Base-by-base conservation (phyloP, 768 basidiomycete genomes). In the Lactarius trivialis region DNA sequence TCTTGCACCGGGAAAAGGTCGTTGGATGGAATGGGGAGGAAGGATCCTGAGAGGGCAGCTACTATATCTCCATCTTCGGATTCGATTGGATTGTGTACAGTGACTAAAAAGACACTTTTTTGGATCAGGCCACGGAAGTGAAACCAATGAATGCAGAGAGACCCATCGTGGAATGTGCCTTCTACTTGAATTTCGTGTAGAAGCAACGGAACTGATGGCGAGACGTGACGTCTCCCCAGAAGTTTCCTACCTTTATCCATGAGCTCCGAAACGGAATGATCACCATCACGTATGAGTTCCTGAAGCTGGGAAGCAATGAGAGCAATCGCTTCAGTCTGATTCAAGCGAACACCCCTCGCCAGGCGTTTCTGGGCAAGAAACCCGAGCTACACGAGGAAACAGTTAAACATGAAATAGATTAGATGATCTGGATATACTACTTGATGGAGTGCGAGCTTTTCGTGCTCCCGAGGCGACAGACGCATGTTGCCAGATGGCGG, bases 71-170 rank as follows among this genome's bases (percentile, higher is more conserved):
- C 93, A 43, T 81, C 74, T 61, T 92, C 85, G 0, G 92, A 86
- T 71, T 88, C 92, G 65, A 99, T 87, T 21, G 97, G 96, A 68
- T 96, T 89, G 70, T 98, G 95, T 1, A 98, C 92, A 0, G 96
- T 96, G 39, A 98, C 95, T n/a, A 99, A 82, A 76, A 98, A 99
- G 0, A 93, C 89, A 0, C 87, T 90, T 64, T 7, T 34, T 4
- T 17, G 45, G n/a, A 58, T 63, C 70, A 68, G 58, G 33, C 19
- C 60, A 39, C 37, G 61, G 39, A 28, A 63, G 53, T 39, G 26
- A 34, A 28, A 34, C n/a, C 12, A 9, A 24, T 19, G 45, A 28
- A 43, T 34, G 54, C 14, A 41, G 19, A 70, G 82, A 48, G 68
- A 91, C 93, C 90, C 90, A 66, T 94, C 94, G 7, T 74, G 78